These are phyloP conservation scores for Dendrostoma leiphaemia DNA, from an alignment of 2,329 filamentous ascomycete genomes.

Conservation along the genomic window DNA sequence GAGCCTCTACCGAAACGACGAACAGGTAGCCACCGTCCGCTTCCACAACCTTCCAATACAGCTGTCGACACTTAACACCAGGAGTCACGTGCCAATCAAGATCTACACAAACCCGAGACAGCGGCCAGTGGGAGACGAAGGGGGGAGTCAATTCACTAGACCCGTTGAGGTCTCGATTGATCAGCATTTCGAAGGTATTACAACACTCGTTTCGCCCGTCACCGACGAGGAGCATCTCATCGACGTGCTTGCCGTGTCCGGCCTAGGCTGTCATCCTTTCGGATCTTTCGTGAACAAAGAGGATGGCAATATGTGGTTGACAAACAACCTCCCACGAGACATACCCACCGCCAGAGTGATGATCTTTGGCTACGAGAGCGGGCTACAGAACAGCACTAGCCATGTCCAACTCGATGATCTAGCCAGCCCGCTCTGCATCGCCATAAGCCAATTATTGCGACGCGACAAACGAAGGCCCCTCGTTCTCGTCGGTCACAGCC, in stretches of 20 bases:
- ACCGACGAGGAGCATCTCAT: not conserved
- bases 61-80: not conserved
- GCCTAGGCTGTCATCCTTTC: constrained; percentile 9
- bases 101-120: not conserved
- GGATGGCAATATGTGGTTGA: constrained; percentile 10
- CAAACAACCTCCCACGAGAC: not conserved
- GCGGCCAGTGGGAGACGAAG: not conserved
- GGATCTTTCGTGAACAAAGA: constrained; percentile 9
- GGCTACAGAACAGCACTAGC: not conserved
- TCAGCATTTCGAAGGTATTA: constrained; percentile 6
- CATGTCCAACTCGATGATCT: not conserved
- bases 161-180: not conserved
- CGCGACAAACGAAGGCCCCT: not conserved
- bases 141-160: not conserved
- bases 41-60: not conserved
- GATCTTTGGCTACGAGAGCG: constrained; percentile 7
- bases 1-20: not conserved
- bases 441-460: not conserved
- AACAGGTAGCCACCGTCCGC: not conserved
- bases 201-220: not conserved
- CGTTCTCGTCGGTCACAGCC: constrained; percentile 8
- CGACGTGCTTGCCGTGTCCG: constrained; percentile 5
- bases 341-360: constrained; percentile 5
- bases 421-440: not conserved
- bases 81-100: not conserved